Conservation (phyloP, 345 rosid species). For the Brassica nigra region DNA sequence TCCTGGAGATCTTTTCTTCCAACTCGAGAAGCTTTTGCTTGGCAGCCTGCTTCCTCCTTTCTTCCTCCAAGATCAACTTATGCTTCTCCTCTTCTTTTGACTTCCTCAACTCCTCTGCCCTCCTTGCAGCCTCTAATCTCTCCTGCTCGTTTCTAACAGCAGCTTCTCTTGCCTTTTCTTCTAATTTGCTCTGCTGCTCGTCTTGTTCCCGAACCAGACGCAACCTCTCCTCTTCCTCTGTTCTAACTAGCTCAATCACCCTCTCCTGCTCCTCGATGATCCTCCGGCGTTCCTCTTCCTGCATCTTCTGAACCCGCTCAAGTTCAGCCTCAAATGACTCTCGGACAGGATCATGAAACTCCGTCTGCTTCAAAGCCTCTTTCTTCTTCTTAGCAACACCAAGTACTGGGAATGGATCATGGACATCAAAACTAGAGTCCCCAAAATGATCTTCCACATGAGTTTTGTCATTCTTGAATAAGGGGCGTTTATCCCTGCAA, state of each 20-base stretch:
- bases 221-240: conserved; percentile 89
- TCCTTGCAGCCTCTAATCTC: conserved; percentile 63
- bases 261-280: conserved; percentile 82
- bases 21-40: conserved; percentile 91
- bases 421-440: conserved; percentile 60
- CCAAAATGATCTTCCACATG: conserved; percentile 68
- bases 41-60: conserved; percentile 95
- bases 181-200: conserved; percentile 68
- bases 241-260: conserved; percentile 74
- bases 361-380: conserved; percentile 64
- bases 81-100: conserved; percentile 92
- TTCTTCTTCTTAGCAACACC: conserved; percentile 84
- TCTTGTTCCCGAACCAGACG: conserved; percentile 79
- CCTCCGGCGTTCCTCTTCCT: conserved; percentile 82
- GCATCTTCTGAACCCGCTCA: conserved; percentile 94
- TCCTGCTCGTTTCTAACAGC: conserved; percentile 93
- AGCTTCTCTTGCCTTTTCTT: conserved; percentile 89
- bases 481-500: conserved; percentile 50
- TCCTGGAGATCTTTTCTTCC: conserved; percentile 90
- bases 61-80: conserved; percentile 82
- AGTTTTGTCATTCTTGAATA: conserved; percentile 68
- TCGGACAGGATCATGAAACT: conserved; percentile 91
- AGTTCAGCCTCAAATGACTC: conserved; percentile 99
- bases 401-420: conserved; percentile 71
- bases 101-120: conserved; percentile 80